Evolutionary conservation across 371 early-diverging fungal species (phyloP), one percentile per base, ranked within the genome.

Genomic region (Saksenaea oblongispora): DNA sequence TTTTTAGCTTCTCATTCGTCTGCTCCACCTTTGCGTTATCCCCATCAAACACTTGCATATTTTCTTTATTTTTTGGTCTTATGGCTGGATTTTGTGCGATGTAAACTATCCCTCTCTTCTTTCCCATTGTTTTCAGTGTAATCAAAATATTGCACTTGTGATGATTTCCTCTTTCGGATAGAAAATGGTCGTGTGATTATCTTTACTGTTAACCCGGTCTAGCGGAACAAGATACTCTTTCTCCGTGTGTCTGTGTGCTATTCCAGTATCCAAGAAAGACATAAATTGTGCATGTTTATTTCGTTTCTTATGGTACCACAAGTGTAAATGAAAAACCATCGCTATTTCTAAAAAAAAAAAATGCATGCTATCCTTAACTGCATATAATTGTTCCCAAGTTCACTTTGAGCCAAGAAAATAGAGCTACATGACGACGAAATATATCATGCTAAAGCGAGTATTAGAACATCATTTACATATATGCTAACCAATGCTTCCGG

Each of bases 101-200:
- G 35, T 51, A 47, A 60, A 34, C 37, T 54, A 54, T 34, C 27
- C 28, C 53, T 47, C 10, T 27, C 8, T 34, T 34, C 37, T 26
- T 47, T 9, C 51, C 51, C 51, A 47, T 22, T 22, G 10, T 47
- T 47, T 8, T 11, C 51, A 47, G 51, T 24, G 57, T 36, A 57
- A 35, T 47, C 24, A 22, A 58, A 58, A 58, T 44, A 42, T 9
- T 10, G 37, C 59, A 58, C 39, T 58, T 39, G 44, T 34, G 36
- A 24, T 54, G 24, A 34, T 27, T 39, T 37, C 37, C 34, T 35
- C 18, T 51, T 34, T 61, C 37, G 51, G 51, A 22, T 22, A 22
- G 22, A 22, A 22, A 8, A 47, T 47, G 51, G 10, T 47, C 51
- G 51, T 47, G 51, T 47, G 51, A 47, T 47, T 10, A 8, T 47